Percentiles rank a stretch among this genome's conserved stretches.
phyloP scores from a whole-genome alignment of 1,139 yeast species.

The Kurtzmaniella quercitrusa region DNA sequence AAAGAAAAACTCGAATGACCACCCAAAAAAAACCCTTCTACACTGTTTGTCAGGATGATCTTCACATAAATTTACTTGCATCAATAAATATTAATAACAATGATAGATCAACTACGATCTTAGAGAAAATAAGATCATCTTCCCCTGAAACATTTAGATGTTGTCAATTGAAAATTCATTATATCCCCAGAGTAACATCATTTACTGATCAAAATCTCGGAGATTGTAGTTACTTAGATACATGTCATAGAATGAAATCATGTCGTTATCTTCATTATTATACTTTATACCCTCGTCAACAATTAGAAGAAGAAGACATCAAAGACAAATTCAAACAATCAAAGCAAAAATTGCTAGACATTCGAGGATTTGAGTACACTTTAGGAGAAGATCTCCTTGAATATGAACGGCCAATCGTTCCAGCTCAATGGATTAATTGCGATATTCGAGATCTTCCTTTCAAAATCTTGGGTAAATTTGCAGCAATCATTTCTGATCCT shows the following conservation, averaged over 20 bases:
- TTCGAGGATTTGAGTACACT: slow-evolving; percentile 39
- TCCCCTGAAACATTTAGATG: slow-evolving; percentile 35
- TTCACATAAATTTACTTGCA: slow-evolving; percentile 40
- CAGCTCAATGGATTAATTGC: slow-evolving; percentile 85
- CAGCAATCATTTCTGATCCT: slow-evolving; percentile 86
- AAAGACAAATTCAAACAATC: slow-evolving; percentile 12
- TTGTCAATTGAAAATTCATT: slow-evolving; percentile 49
- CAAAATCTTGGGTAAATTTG: slow-evolving; percentile 69
- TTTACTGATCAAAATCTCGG: slow-evolving; percentile 69
- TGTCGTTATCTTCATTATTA: slow-evolving; percentile 83
- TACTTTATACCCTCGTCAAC: slow-evolving; percentile 46
- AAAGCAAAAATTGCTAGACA: slow-evolving; percentile 21
- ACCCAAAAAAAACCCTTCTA: slow-evolving; percentile 41
- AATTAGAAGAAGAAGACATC: slow-evolving; percentile 8
- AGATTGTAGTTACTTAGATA: slow-evolving; percentile 90
- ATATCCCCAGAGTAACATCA: slow-evolving; percentile 51
- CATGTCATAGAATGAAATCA: slow-evolving; percentile 79
- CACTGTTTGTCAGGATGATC: slow-evolving; percentile 46
- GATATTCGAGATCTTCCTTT: slow-evolving; percentile 75
- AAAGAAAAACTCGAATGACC: slow-evolving; percentile 27
- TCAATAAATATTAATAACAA: slow-evolving; percentile 13
- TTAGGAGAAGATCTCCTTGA: slow-evolving; percentile 52
- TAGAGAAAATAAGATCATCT: slow-evolving; percentile 11
- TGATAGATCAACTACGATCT: slow-evolving; percentile 10
- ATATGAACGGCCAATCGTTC: slow-evolving; percentile 25